Evolutionary conservation across 2,329 filamentous ascomycete species (phyloP).

Genomic region (Sordariomycetes sp.): DNA sequence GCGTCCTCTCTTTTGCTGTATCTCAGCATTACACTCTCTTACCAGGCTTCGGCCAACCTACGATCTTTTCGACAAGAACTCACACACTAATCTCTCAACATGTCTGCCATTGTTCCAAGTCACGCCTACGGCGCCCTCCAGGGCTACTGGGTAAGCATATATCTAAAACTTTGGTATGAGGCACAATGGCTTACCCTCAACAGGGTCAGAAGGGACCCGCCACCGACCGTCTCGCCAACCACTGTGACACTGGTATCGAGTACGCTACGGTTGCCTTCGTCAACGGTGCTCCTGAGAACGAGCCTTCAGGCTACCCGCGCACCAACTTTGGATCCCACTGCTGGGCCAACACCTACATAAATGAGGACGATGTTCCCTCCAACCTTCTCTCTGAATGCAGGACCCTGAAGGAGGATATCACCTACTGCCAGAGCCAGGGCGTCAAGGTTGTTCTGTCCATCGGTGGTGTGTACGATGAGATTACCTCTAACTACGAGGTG

Average conservation of each 20-base stretch:
- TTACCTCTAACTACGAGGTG: conserved; percentile 22
- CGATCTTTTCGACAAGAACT: conserved; percentile 15
- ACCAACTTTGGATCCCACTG: conserved; percentile 31
- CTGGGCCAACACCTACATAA: conserved; percentile 14
- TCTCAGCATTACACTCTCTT: conserved; percentile 20
- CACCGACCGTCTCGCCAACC: conserved; percentile 17
- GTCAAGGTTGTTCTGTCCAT: conserved; percentile 34
- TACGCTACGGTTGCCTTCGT: conserved; percentile 29
- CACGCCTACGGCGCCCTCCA: conserved; percentile 22
- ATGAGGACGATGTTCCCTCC: conserved; percentile 12
- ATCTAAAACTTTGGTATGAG: neutral
- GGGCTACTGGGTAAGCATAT: conserved; percentile 30
- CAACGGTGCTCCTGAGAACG: conserved; percentile 25
- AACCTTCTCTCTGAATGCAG: conserved; percentile 24
- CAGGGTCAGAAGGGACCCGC: conserved; percentile 24
- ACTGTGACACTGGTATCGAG: conserved; percentile 26
- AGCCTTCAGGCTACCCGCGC: conserved; percentile 22
- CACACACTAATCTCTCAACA: conserved; percentile 12
- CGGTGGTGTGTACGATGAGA: conserved; percentile 20
- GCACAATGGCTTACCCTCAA: conserved; percentile 3
- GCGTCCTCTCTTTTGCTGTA: conserved; percentile 29
- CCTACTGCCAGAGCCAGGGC: conserved; percentile 28
- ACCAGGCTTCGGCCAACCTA: conserved; percentile 21
- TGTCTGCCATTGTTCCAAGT: conserved; percentile 11
- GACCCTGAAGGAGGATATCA: conserved; percentile 26